A percentile compares a stretch with the other conserved stretches of the same genome.
phyloP scores from a whole-genome alignment of 169 alveolate genomes.

The Babesia sp. region DNA sequence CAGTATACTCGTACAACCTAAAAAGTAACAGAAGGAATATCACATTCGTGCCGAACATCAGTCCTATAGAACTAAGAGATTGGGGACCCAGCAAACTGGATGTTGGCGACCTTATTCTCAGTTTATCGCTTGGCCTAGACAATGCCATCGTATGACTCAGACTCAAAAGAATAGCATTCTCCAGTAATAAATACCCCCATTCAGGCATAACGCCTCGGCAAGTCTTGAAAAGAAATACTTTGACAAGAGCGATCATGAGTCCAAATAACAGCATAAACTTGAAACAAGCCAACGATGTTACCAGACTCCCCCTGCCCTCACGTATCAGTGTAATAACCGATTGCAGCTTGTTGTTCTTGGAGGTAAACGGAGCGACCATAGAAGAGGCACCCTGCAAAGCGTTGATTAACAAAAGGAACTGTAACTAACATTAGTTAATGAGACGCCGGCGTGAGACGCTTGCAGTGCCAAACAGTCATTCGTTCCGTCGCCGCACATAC shows the following conservation, averaged over 20 bases:
- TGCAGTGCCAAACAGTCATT: slow-evolving; percentile 93
- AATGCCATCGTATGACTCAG: slow-evolving; percentile 80
- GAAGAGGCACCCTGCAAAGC: slow-evolving; percentile 80
- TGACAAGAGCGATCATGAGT: slow-evolving; percentile 83
- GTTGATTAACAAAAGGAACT: too few relatives aligned
- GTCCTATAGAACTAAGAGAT: slow-evolving; percentile 76
- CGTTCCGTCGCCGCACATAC: slow-evolving; percentile 94
- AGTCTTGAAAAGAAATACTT: slow-evolving; percentile 75
- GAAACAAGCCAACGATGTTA: slow-evolving; percentile 86
- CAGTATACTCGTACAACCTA: slow-evolving; percentile 39
- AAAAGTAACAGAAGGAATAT: slow-evolving; percentile 59
- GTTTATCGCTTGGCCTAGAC: slow-evolving; percentile 76
- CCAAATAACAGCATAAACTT: slow-evolving; percentile 88
- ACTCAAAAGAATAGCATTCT: slow-evolving; percentile 73
- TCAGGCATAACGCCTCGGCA: slow-evolving; percentile 84
- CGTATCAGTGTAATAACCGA: slow-evolving; percentile 82
- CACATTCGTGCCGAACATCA: slow-evolving; percentile 72
- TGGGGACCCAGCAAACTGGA: slow-evolving; percentile 84
- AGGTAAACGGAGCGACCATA: slow-evolving; percentile 88
- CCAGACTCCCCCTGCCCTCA: slow-evolving; percentile 88
- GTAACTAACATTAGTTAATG: slow-evolving; percentile 80
- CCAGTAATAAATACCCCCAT: slow-evolving; percentile 81
- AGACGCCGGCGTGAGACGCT: slow-evolving; percentile 90
- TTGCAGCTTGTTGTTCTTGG: slow-evolving; percentile 80
- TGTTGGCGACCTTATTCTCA: slow-evolving; percentile 83